Base-by-base conservation (phyloP, 2,329 filamentous ascomycete genomes). In the Exserohilum rostratum region DNA sequence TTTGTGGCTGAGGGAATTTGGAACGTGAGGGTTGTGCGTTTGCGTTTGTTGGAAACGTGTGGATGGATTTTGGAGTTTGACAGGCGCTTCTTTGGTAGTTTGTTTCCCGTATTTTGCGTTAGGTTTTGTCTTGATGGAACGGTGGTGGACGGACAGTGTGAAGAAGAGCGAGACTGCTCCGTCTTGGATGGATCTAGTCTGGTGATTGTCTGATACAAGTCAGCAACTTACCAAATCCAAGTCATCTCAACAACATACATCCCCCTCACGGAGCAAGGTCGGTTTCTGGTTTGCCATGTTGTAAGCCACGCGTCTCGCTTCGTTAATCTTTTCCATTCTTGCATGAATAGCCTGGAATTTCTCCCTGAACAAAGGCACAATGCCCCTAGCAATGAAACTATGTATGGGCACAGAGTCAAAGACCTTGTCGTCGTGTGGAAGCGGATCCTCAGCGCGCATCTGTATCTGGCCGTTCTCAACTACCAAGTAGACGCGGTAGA, bases 31-130 rank as follows among this genome's bases (percentile, higher is more conserved):
- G 64, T 58, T 10, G 65, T 45, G 2, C 58, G 46, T 17, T 56
- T 58, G 29, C 66, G 68, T 54, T 67, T 71, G 60, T 72, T 73
- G 12, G 62, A 50, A 3, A 57, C 29, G 35, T 73, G 70, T 10
- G 55, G 58, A 5, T 34, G 10, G 39, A 73, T 44, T 2, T 60
- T 49, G 4, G 64, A 57, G 10, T 57, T 57, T 1, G 31, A 52
- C 4, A 17, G 37, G 22, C 61, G 55, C 51, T 64, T 64, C 9
- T 38, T n/a, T 9, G 27, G 43, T 3, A 46, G 13, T 17, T 22
- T 53, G 3, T 43, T 49, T 15, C 33, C 59, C 59, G 2, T 31
- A n/a, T 0, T 11, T 40, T 27, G 18, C 20, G 42, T 54, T 20
- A 53, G 44, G 4, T 9, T 35, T 29, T 4, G 6, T 6, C 6